A percentile compares a stretch with the other conserved stretches of the same genome.
phyloP scores from a whole-genome alignment of 1,284 basidiomycete species.

The Leccinum idahoense region DNA sequence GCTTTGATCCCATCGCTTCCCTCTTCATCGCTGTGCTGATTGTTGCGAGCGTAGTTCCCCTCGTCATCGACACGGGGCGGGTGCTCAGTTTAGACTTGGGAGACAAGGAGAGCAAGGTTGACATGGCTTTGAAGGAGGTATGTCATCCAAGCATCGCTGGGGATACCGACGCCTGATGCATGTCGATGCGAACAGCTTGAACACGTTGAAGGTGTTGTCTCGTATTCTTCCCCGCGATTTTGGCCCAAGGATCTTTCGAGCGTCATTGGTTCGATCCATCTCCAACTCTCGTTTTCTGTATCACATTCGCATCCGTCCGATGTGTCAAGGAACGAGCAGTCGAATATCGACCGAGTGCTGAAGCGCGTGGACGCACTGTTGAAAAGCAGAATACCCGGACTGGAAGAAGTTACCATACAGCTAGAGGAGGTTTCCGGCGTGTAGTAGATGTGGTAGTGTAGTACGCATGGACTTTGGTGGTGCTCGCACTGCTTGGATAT shows the following conservation, averaged over 20 bases:
- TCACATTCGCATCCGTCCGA: slow-evolving; percentile 42
- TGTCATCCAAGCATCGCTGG: not conserved
- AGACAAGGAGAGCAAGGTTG: slow-evolving; percentile 61
- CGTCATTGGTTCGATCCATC: slow-evolving; percentile 86
- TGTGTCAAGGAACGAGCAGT: slow-evolving; percentile 45
- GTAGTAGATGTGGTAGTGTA: slow-evolving; percentile 10
- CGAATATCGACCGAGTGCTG: slow-evolving; percentile 66
- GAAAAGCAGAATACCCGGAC: slow-evolving; percentile 65
- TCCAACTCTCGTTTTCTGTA: slow-evolving; percentile 59
- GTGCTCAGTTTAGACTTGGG: slow-evolving; percentile 86
- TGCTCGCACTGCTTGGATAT: slow-evolving; percentile 9
- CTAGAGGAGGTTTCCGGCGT: slow-evolving; percentile 43
- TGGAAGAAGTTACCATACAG: slow-evolving; percentile 87
- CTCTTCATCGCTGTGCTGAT: slow-evolving; percentile 96
- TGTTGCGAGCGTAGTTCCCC: slow-evolving; percentile 89
- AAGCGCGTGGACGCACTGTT: slow-evolving; percentile 72
- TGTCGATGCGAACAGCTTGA: slow-evolving; percentile 40
- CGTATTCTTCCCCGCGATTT: slow-evolving; percentile 81
- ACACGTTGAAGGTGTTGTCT: slow-evolving; percentile 71
- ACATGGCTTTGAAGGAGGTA: slow-evolving; percentile 76
- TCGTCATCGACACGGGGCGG: slow-evolving; percentile 90
- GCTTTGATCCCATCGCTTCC: slow-evolving; percentile 97
- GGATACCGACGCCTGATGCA: slow-evolving; percentile 21
- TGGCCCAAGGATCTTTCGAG: slow-evolving; percentile 93
- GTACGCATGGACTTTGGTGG: slow-evolving; percentile 9